A percentile compares a stretch with the other conserved stretches of the same genome.
Evolutionary conservation across 768 basidiomycete species (phyloP).

Genomic region (Tricholoma flavovirens): DNA sequence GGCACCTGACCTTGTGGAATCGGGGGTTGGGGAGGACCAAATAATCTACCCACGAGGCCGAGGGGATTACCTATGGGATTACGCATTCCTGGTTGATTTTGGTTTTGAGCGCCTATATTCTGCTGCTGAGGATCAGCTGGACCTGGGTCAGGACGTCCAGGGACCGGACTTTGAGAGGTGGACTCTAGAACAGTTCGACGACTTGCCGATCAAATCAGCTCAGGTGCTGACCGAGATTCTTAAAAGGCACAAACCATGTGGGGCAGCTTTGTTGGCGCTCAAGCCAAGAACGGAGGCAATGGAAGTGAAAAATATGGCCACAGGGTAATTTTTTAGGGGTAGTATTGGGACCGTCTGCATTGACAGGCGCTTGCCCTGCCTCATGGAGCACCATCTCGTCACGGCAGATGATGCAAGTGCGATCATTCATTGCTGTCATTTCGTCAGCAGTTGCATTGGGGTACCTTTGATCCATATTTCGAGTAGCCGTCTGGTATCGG

Average conservation of each 20-base stretch:
- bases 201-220: constrained; percentile 32
- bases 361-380: constrained; percentile 23
- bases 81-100: constrained; percentile 34
- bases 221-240: constrained; percentile 1
- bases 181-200: constrained; percentile 73
- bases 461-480: constrained; percentile 95
- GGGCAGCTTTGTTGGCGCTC: constrained; percentile 99
- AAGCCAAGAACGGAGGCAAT: constrained; percentile 95
- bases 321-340: constrained; percentile 96
- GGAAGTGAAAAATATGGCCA: constrained; percentile 97
- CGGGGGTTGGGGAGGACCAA: constrained; percentile 48
- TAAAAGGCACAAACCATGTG: constrained; percentile 67
- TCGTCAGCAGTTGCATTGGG: constrained; percentile 89
- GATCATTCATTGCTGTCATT: constrained; percentile 73
- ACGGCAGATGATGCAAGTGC: constrained; percentile 95
- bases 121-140: constrained; percentile 26
- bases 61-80: constrained; percentile 43
- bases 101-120: constrained; percentile 25
- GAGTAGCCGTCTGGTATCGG: constrained; percentile 89
- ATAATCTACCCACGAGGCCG: constrained; percentile 51
- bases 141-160: constrained; percentile 19
- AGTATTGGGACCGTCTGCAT: constrained; percentile 75
- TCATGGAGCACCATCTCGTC: constrained; percentile 76
- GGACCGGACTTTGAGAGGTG: constrained; percentile 28
- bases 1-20: constrained; percentile 27